phyloP scores from a whole-genome alignment of 2,329 filamentous ascomycete species.

The Aureobasidium namibiae region DNA sequence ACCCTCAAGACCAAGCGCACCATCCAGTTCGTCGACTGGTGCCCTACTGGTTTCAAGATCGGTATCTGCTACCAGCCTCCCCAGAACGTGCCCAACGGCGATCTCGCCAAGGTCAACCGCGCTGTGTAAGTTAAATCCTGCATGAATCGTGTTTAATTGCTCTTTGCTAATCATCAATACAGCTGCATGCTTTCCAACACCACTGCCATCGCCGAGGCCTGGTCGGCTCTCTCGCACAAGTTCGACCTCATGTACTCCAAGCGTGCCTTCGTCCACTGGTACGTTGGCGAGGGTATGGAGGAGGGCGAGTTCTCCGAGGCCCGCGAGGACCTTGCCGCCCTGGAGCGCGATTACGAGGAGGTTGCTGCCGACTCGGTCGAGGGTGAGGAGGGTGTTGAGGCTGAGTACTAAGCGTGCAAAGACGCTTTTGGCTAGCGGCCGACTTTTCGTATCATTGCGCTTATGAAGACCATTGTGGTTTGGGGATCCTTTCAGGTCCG shows the following conservation, averaged over 20 bases:
- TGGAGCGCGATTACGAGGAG: constrained; percentile 98
- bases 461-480: constrained; percentile 14
- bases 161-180: constrained; percentile 8
- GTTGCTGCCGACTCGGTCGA: constrained; percentile 91
- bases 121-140: constrained; percentile 66
- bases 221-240: constrained; percentile 92
- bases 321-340: constrained; percentile 92
- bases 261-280: constrained; percentile 99
- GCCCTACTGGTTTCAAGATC: constrained; percentile 99
- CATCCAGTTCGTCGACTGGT: constrained; percentile 99
- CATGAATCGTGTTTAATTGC: too few relatives aligned
- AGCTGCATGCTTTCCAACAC: constrained; percentile 99
- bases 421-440: constrained; percentile 10
- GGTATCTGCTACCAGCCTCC: constrained; percentile 99
- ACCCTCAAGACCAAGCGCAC: constrained; percentile 99
- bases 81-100: constrained; percentile 90
- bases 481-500: constrained; percentile 12
- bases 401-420: constrained; percentile 67
- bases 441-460: constrained; percentile 16
- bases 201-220: constrained; percentile 95
- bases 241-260: constrained; percentile 99
- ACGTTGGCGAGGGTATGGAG: constrained; percentile 99
- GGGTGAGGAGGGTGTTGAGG: constrained; percentile 74
- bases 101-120: constrained; percentile 95
- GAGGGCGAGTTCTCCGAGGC: constrained; percentile 99